phyloP scores from a whole-genome alignment of 2,329 filamentous ascomycete species.

The Xylaria sp. region DNA sequence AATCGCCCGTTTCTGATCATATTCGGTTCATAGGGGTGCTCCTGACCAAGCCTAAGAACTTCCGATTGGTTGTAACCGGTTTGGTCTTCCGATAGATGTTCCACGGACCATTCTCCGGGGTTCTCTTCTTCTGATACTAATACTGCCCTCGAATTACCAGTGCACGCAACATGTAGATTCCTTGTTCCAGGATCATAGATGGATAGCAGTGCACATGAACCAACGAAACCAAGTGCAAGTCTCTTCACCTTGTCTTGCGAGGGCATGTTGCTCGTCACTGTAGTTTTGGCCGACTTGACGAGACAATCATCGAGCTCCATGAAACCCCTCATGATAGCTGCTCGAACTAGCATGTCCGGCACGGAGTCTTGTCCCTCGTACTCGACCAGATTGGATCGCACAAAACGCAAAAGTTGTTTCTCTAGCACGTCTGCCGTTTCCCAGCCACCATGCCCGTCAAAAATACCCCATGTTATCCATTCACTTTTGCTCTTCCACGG shows the following conservation, averaged over 20 bases:
- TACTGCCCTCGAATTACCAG: slow-evolving; percentile 8
- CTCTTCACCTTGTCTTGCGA: slow-evolving; percentile 1
- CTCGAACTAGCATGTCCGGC: neutral
- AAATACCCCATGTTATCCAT: slow-evolving; percentile 15
- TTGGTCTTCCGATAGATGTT: neutral
- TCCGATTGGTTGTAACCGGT: neutral
- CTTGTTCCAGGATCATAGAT: neutral
- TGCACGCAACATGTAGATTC: neutral
- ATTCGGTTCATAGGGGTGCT: neutral
- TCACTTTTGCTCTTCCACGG: neutral
- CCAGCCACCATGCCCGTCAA: neutral
- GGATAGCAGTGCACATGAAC: slow-evolving; percentile 16
- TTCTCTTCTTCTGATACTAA: neutral
- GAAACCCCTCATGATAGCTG: neutral
- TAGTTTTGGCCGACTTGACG: neutral
- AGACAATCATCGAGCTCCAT: neutral
- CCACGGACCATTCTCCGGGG: neutral
- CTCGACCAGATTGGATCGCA: neutral
- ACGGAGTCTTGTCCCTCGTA: neutral
- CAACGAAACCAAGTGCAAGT: neutral
- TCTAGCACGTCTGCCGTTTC: slow-evolving; percentile 1
- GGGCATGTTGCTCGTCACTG: neutral
- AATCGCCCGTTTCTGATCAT: neutral
- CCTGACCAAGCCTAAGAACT: neutral
- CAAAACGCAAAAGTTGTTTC: neutral